phyloP scores from a whole-genome alignment of 2,329 filamentous ascomycete species.

The Aspergillus transmontanensis region DNA sequence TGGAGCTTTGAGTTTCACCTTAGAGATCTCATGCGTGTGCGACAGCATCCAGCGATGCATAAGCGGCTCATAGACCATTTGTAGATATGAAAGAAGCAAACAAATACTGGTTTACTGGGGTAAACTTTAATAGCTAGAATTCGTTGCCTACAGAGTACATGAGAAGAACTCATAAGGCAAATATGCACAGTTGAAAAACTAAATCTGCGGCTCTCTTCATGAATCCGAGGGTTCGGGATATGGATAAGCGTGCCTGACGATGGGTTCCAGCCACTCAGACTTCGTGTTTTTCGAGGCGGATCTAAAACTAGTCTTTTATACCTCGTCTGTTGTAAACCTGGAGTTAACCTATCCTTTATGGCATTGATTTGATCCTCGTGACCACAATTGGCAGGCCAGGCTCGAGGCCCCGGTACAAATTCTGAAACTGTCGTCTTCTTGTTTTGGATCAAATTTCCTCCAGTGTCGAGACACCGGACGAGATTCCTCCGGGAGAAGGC shows the following conservation, averaged over 20 bases:
- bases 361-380: neutral
- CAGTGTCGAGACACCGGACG: neutral
- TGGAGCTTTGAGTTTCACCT: slow-evolving; percentile 4
- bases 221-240: slow-evolving; percentile 4
- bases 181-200: neutral
- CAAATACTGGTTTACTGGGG: neutral
- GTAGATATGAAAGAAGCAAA: neutral
- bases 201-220: slow-evolving; percentile 1
- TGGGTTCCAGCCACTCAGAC: slow-evolving; percentile 9
- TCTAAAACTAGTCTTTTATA: neutral
- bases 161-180: neutral
- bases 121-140: too few relatives aligned
- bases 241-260: slow-evolving; percentile 12
- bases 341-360: neutral
- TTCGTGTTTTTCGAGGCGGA: neutral
- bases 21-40: neutral
- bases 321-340: neutral
- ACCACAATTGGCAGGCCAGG: neutral
- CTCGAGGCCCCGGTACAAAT: neutral
- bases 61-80: neutral
- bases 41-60: neutral
- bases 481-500: slow-evolving; percentile 1
- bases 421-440: neutral
- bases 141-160: neutral
- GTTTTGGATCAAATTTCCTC: neutral